phyloP scores from a whole-genome alignment of 306 rosid genomes.

The Rubus parviflorus region DNA sequence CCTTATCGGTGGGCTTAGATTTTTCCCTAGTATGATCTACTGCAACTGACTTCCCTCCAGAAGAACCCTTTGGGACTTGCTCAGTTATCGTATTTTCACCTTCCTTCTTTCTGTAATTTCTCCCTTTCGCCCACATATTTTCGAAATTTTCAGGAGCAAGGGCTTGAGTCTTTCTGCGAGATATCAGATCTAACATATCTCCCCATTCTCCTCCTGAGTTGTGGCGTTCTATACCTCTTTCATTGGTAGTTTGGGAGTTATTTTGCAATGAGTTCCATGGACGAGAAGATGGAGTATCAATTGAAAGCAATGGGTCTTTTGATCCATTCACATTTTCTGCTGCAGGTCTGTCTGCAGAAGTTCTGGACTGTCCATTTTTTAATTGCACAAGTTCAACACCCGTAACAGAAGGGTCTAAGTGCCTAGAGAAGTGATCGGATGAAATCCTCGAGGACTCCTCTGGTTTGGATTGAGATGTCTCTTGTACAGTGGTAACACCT shows the following conservation, averaged over 20 bases:
- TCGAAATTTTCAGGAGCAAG: constrained; percentile 97
- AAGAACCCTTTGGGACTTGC: constrained; percentile 44
- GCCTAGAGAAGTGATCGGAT: constrained; percentile 58
- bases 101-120: constrained; percentile 62
- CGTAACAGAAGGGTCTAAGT: constrained; percentile 77
- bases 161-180: constrained; percentile 83
- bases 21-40: constrained; percentile 40
- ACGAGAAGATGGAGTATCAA: constrained; percentile 71
- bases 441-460: constrained; percentile 52
- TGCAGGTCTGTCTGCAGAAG: constrained; percentile 30
- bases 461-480: constrained; percentile 44
- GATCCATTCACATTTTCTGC: constrained; percentile 38
- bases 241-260: constrained; percentile 50
- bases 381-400: constrained; percentile 93
- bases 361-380: constrained; percentile 55
- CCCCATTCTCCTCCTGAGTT: constrained; percentile 91
- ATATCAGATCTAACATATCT: constrained; percentile 73
- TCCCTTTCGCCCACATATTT: constrained; percentile 92
- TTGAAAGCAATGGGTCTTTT: constrained; percentile 83
- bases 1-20: constrained; percentile 48
- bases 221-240: constrained; percentile 43
- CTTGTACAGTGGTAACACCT: constrained; percentile 39
- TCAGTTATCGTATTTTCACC: constrained; percentile 51
- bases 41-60: constrained; percentile 39
- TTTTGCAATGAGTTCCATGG: constrained; percentile 62